A percentile compares a stretch with the other conserved stretches of the same genome.
Conservation (phyloP, 352 stramenopile genomes). For the Phytophthora sojae region DNA sequence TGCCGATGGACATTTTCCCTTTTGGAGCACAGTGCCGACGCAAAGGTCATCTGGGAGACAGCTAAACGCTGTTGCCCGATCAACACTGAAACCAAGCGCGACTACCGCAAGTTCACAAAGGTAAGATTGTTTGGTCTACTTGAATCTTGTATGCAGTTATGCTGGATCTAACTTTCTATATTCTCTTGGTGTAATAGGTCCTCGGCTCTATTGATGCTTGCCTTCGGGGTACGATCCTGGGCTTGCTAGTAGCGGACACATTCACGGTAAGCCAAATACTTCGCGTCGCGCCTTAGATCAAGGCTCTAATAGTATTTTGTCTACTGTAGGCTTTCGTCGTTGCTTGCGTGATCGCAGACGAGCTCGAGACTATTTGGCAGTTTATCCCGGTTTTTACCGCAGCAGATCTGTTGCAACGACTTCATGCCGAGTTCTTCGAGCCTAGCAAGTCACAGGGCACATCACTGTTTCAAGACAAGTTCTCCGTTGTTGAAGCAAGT, state of each 20-base stretch:
- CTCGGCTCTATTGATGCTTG: slow-evolving; percentile 87
- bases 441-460: slow-evolving; percentile 60
- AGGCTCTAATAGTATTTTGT: slow-evolving; percentile 2
- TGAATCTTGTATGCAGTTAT: not conserved
- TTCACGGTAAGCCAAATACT: slow-evolving; percentile 63
- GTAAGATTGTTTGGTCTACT: slow-evolving; percentile 32
- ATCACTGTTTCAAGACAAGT: slow-evolving; percentile 81
- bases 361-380: slow-evolving; percentile 67
- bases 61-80: slow-evolving; percentile 88
- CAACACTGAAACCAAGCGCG: slow-evolving; percentile 85
- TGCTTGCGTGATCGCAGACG: slow-evolving; percentile 79
- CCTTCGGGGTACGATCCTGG: slow-evolving; percentile 81
- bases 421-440: slow-evolving; percentile 82
- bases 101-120: slow-evolving; percentile 91
- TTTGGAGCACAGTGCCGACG: slow-evolving; percentile 83
- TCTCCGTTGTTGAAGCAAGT: slow-evolving; percentile 39
- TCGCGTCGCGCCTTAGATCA: not conserved
- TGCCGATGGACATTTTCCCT: slow-evolving; percentile 90
- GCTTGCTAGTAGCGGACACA: slow-evolving; percentile 84
- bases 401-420: slow-evolving; percentile 80
- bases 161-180: slow-evolving; percentile 3
- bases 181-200: slow-evolving; percentile 43
- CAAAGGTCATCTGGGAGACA: slow-evolving; percentile 91
- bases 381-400: slow-evolving; percentile 87
- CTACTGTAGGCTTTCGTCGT: slow-evolving; percentile 80